Evolutionary conservation across 1,139 yeast genomes (phyloP).

Genomic region (Pichia inconspicua): DNA sequence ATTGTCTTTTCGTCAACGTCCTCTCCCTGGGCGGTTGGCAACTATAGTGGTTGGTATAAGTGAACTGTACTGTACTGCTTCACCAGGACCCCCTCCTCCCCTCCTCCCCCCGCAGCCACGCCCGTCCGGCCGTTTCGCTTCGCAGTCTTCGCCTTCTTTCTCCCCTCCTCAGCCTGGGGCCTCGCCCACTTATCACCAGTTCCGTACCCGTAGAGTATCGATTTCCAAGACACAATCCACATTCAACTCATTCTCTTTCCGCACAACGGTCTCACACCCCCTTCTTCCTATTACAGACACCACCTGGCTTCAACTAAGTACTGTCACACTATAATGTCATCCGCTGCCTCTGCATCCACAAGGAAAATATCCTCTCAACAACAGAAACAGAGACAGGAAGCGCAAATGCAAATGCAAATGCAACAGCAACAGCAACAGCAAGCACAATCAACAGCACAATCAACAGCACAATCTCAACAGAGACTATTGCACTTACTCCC

Average conservation of each 20-base stretch:
- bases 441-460: neutral
- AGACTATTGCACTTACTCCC: constrained; percentile 4
- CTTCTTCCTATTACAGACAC: neutral
- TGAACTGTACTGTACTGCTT: too few species aligned
- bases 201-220: neutral
- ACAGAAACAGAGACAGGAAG: neutral
- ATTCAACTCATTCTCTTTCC: too few species aligned
- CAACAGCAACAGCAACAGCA: constrained; percentile 1
- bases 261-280: neutral
- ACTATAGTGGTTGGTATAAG: too few species aligned
- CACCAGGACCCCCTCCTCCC: too few species aligned
- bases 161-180: neutral
- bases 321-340: neutral
- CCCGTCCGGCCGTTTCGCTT: too few species aligned
- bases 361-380: neutral
- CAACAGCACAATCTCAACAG: neutral
- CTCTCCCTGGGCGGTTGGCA: too few species aligned
- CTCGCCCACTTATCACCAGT: neutral
- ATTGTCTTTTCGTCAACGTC: too few species aligned
- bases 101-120: too few species aligned
- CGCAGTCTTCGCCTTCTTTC: neutral
- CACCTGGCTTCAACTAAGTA: too few species aligned
- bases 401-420: neutral
- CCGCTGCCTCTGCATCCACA: neutral
- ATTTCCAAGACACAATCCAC: neutral